Evolutionary conservation across 306 rosid species (phyloP).

Genomic region (Castanea mollissima): DNA sequence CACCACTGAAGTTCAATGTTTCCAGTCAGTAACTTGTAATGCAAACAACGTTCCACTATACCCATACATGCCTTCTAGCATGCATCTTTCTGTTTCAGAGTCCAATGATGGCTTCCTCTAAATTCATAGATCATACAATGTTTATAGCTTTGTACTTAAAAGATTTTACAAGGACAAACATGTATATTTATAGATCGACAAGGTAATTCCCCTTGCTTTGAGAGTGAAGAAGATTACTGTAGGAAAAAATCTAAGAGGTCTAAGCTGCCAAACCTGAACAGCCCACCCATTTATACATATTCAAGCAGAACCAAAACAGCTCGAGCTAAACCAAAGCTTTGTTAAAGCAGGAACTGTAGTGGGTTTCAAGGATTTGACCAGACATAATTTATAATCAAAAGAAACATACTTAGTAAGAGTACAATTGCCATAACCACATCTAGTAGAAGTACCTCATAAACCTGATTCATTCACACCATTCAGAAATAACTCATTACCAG

Average conservation of each 20-base stretch:
- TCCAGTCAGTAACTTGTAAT: too few relatives aligned
- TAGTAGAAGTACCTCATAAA: neutral
- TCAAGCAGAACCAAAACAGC: too few relatives aligned
- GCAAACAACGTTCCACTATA: too few relatives aligned
- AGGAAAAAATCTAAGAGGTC: slow-evolving; percentile 34
- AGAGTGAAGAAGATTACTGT: slow-evolving; percentile 98
- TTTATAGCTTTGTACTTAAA: neutral
- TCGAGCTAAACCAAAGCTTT: neutral
- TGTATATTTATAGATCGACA: neutral
- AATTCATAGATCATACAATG: neutral
- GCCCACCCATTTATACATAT: neutral
- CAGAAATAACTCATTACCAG: slow-evolving; percentile 23
- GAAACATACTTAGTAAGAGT: neutral
- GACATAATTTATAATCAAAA: neutral
- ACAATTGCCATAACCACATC: slow-evolving; percentile 20
- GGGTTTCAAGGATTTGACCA: neutral
- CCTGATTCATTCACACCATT: slow-evolving; percentile 23
- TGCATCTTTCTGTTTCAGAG: neutral
- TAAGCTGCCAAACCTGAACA: neutral
- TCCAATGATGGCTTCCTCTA: neutral
- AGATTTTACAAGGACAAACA: neutral
- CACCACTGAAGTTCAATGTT: too few relatives aligned
- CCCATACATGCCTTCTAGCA: too few relatives aligned
- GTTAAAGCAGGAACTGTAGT: neutral
- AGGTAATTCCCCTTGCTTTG: slow-evolving; percentile 27